Percentiles rank a stretch among this genome's conserved stretches.
Conservation (phyloP, 352 stramenopile genomes). For the Pythium chondricola region DNA sequence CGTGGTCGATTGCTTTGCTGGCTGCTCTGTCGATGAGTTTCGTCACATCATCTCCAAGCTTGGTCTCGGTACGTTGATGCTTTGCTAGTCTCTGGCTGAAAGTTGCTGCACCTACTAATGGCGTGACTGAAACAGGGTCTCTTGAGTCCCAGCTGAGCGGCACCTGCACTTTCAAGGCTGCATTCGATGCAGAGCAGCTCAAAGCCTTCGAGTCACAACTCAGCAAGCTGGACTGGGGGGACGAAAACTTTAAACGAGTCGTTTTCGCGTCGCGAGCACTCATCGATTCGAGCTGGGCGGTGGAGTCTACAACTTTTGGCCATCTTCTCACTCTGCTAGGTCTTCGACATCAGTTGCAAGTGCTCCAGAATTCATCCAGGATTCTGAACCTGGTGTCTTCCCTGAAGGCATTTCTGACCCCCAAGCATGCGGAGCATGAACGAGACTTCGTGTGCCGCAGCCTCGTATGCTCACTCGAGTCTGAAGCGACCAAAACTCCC, state of each 20-base stretch:
- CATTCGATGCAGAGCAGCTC: slow-evolving; percentile 4
- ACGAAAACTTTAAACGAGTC: slow-evolving; percentile 7
- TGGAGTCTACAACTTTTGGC: slow-evolving; percentile 6
- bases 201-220: slow-evolving; percentile 7
- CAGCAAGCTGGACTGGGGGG: slow-evolving; percentile 5
- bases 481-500: slow-evolving; percentile 39
- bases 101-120: not conserved
- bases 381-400: slow-evolving; percentile 24
- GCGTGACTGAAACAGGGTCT: slow-evolving; percentile 1
- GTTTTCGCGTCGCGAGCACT: slow-evolving; percentile 2
- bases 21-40: slow-evolving; percentile 30
- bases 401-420: slow-evolving; percentile 25
- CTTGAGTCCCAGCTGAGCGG: slow-evolving; percentile 6
- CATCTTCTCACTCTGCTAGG: slow-evolving; percentile 1
- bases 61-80: slow-evolving; percentile 24
- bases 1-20: slow-evolving; percentile 35
- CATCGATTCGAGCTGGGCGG: slow-evolving; percentile 18
- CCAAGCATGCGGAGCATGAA: slow-evolving; percentile 34
- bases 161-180: not conserved
- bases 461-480: slow-evolving; percentile 51
- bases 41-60: slow-evolving; percentile 26
- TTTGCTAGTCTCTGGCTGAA: not conserved
- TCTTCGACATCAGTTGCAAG: not conserved
- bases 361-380: slow-evolving; percentile 19
- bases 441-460: slow-evolving; percentile 39